A percentile compares a stretch with the other conserved stretches of the same genome.
Conservation (phyloP, 2,329 filamentous ascomycete genomes). For the Trichoderma breve region DNA sequence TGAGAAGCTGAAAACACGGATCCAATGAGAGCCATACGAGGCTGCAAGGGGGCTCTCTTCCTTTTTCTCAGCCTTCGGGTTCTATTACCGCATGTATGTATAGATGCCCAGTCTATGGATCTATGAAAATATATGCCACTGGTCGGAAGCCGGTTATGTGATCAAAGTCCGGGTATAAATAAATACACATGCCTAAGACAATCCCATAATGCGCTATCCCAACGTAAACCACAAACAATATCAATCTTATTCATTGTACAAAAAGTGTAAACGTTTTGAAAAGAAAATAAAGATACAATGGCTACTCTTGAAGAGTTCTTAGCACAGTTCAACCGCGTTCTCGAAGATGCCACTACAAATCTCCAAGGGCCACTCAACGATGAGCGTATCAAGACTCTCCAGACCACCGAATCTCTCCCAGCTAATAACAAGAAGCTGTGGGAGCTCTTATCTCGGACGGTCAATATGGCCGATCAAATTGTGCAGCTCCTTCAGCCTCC, state of each 20-base stretch:
- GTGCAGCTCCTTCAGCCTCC: slow-evolving; percentile 13
- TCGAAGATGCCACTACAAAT: background rate
- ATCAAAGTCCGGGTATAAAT: background rate
- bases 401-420: background rate
- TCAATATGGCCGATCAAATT: slow-evolving; percentile 12
- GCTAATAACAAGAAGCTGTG: background rate
- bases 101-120: background rate
- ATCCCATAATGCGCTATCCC: too few relatives aligned
- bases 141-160: background rate
- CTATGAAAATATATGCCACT: background rate
- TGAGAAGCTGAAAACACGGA: background rate
- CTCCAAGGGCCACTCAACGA: background rate
- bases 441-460: slow-evolving; percentile 1
- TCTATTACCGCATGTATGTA: background rate
- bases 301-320: background rate
- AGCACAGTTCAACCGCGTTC: background rate
- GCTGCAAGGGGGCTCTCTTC: background rate
- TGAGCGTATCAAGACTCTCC: background rate
- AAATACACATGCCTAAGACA: background rate
- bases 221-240: background rate
- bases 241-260: background rate
- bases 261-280: background rate
- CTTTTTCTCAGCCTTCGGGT: background rate
- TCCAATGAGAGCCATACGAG: background rate
- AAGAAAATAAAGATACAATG: background rate